These are phyloP conservation scores for Silybum marianum DNA, from an alignment of 129 eudicot genomes.

Conservation along the genomic window DNA sequence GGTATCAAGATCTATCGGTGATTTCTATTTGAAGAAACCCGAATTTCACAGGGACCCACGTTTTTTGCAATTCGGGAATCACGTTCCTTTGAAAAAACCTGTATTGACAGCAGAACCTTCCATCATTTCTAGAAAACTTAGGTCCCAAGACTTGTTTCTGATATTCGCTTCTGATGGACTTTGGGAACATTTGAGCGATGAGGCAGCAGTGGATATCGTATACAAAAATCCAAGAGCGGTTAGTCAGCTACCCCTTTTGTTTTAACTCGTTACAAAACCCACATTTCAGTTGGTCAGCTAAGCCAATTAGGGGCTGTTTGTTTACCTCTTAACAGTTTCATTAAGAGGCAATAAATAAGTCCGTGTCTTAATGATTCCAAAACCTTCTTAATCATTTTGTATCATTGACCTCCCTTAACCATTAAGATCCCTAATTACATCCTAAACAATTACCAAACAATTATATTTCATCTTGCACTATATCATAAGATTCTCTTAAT, in stretches of 20 bases:
- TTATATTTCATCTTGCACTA: too few relatives aligned
- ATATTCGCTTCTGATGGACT: constrained; percentile 98
- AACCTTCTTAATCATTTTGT: too few relatives aligned
- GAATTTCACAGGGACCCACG: constrained; percentile 77
- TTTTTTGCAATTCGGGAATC: constrained; percentile 61
- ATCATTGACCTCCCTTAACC: too few relatives aligned
- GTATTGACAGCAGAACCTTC: constrained; percentile 88
- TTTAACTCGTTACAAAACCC: constrained; percentile 4
- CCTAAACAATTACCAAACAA: too few relatives aligned
- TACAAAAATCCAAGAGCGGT: constrained; percentile 85
- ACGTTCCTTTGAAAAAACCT: constrained; percentile 67
- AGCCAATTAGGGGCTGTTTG: not conserved
- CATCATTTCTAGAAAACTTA: constrained; percentile 64
- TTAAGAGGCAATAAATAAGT: too few relatives aligned
- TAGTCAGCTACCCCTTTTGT: constrained; percentile 24
- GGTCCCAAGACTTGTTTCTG: constrained; percentile 73
- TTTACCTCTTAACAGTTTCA: too few relatives aligned
- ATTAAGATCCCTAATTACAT: too few relatives aligned
- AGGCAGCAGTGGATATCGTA: constrained; percentile 80
- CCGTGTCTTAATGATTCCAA: too few relatives aligned
- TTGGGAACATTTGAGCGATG: constrained; percentile 91
- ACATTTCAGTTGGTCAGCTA: not conserved
- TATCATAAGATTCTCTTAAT: too few relatives aligned
- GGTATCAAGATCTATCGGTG: constrained; percentile 99
- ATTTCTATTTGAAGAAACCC: constrained; percentile 89